Evolutionary conservation across 2,329 filamentous ascomycete genomes (phyloP), one percentile per base, ranked within the genome.

Genomic region (Paecilomyces fulvus): DNA sequence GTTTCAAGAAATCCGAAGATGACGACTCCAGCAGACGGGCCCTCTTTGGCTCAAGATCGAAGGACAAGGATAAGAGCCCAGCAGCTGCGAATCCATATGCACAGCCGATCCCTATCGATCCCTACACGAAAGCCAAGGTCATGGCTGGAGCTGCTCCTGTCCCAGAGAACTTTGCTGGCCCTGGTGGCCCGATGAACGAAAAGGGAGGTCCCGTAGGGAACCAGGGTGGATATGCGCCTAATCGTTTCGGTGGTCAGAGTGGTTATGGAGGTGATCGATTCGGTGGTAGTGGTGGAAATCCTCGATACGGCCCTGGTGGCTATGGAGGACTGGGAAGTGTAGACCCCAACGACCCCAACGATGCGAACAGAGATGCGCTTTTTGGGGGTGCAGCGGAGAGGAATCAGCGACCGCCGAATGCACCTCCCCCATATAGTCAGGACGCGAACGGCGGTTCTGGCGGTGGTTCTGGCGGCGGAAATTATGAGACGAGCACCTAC

Each of bases 41-140:
- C n/a, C 79, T 86, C 30, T 85, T 86, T 63, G 81, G 82, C 61
- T 75, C 75, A 61, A 74, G 79, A 60, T 78, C 76, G 53, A 83
- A 82, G 68, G 77, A 75, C 62, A 83, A 82, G 68, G 77, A 75
- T 62, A 83, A 83, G 68, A 77, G 75, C 55, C 73, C 80, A 28
- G 74, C 77, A 28, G 74, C 79, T 33, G 73, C 73, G 28, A 82
- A 85, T 65, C 83, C 82, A 23, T 84, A 84, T 62, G 81, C 81
- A 49, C 77, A 80, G 52, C 74, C 80, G 5, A 75, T 79, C 28
- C 71, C 74, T 55, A 70, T 73, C 55, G 80, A 84, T 63, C 78
- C 81, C 31, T 84, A 85, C 64, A 80, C 79, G 53, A 73, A 69
- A 65, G 77, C 76, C 55, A 78, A 79, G 66, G 71, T 75, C 54